Conservation (phyloP, 1,139 yeast genomes). For the Zygosaccharomyces pseudobailii region DNA sequence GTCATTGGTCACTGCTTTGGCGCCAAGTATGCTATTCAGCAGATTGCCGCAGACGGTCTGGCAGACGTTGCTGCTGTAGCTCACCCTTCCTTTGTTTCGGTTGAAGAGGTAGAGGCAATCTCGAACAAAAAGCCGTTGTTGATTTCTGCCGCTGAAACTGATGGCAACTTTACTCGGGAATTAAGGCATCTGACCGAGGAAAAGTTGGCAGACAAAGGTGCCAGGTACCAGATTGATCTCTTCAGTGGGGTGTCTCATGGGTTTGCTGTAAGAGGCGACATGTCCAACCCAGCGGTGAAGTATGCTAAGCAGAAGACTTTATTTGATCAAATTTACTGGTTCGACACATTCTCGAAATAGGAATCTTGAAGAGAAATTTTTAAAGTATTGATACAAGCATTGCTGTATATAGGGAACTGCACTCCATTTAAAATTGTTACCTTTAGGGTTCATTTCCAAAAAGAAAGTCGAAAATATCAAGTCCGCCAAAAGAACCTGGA, state of each 20-base stretch:
- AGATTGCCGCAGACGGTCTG: conserved; percentile 45
- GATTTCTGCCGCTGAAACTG: conserved; percentile 71
- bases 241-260: conserved; percentile 69
- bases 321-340: conserved; percentile 55
- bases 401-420: too few relatives aligned
- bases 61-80: conserved; percentile 64
- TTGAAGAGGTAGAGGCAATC: conserved; percentile 58
- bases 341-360: conserved; percentile 25
- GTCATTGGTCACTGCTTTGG: conserved; percentile 84
- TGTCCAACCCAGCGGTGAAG: conserved; percentile 45
- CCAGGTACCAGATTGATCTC: conserved; percentile 54
- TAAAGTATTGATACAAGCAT: too few relatives aligned
- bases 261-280: conserved; percentile 72
- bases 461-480: conserved; percentile 29
- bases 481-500: conserved; percentile 24
- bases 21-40: conserved; percentile 60
- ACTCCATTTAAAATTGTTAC: not conserved
- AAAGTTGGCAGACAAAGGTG: conserved; percentile 46
- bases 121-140: conserved; percentile 49
- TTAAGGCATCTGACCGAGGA: conserved; percentile 57
- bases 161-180: conserved; percentile 56
- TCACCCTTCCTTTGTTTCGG: conserved; percentile 70
- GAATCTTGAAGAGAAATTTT: not conserved
- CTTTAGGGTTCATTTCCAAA: conserved; percentile 20
- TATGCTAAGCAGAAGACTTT: conserved; percentile 71